phyloP scores from a whole-genome alignment of 2,329 filamentous ascomycete genomes.

The Tolypocladium cylindrosporum region DNA sequence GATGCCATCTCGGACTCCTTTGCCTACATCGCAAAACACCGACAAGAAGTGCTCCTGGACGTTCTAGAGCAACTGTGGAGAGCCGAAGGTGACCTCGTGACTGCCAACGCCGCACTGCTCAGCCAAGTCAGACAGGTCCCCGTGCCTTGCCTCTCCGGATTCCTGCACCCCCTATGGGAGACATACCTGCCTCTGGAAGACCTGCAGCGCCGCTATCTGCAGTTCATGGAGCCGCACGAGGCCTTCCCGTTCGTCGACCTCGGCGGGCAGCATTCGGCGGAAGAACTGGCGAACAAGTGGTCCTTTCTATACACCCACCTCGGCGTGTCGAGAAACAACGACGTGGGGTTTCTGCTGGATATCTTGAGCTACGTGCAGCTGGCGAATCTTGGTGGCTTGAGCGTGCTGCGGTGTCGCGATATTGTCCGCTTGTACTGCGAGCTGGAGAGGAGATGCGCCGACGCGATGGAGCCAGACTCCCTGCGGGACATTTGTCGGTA shows the following conservation, averaged over 20 bases:
- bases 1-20: slow-evolving; percentile 1
- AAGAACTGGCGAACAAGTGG: slow-evolving; percentile 3
- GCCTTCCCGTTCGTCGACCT: slow-evolving; percentile 6
- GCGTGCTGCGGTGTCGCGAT: background rate
- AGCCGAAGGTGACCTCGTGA: background rate
- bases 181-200: slow-evolving; percentile 5
- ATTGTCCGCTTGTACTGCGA: slow-evolving; percentile 4
- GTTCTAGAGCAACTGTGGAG: slow-evolving; percentile 3
- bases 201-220: background rate
- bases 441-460: slow-evolving; percentile 1
- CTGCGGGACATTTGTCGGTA: slow-evolving; percentile 5
- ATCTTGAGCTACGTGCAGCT: slow-evolving; percentile 5
- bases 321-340: slow-evolving; percentile 4
- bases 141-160: slow-evolving; percentile 3
- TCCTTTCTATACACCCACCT: slow-evolving; percentile 4
- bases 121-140: background rate
- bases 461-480: slow-evolving; percentile 1
- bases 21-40: background rate
- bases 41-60: background rate
- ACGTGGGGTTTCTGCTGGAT: slow-evolving; percentile 4
- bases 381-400: slow-evolving; percentile 3
- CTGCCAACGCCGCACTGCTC: background rate
- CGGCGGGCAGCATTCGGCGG: background rate
- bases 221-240: slow-evolving; percentile 5
- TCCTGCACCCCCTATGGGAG: slow-evolving; percentile 3